Evolutionary conservation across 306 rosid species (phyloP).

Genomic region (Begonia fuchsioides): DNA sequence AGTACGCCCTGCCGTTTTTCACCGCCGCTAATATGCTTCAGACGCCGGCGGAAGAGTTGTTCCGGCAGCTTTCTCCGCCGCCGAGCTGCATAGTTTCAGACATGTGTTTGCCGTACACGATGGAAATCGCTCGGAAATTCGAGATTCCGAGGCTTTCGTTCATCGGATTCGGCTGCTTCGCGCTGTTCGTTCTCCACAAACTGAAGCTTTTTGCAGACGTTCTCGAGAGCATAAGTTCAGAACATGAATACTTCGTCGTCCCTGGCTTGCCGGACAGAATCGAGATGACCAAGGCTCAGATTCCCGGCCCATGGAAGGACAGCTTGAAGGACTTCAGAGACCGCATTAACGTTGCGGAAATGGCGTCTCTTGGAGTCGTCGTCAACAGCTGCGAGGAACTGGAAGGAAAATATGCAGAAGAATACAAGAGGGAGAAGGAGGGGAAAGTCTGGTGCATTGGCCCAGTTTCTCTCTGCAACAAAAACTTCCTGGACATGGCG

Average conservation of each 20-base stretch:
- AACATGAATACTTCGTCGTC: constrained; percentile 4
- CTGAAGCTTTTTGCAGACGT: background rate
- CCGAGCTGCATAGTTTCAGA: constrained; percentile 67
- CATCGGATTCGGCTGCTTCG: background rate
- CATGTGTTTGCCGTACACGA: no score
- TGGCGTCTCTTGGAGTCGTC: constrained; percentile 12
- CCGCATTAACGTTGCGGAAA: background rate
- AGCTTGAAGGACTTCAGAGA: background rate
- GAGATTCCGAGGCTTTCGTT: constrained; percentile 14
- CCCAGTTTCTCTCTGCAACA: no score
- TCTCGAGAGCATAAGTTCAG: background rate
- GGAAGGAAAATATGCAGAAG: no score
- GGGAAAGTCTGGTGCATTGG: no score
- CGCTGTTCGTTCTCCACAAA: background rate
- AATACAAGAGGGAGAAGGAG: no score
- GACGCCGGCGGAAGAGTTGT: constrained; percentile 19
- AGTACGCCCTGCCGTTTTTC: constrained; percentile 12
- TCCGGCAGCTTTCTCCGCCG: constrained; percentile 18
- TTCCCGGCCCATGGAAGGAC: background rate
- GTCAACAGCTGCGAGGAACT: constrained; percentile 21
- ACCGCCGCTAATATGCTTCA: constrained; percentile 15
- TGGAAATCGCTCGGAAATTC: constrained; percentile 4
- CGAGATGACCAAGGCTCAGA: constrained; percentile 8
- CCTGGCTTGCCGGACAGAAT: constrained; percentile 12
- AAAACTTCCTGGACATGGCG: no score